Conservation (phyloP, 352 stramenopile genomes). For the Phytophthora pseudosyringae region DNA sequence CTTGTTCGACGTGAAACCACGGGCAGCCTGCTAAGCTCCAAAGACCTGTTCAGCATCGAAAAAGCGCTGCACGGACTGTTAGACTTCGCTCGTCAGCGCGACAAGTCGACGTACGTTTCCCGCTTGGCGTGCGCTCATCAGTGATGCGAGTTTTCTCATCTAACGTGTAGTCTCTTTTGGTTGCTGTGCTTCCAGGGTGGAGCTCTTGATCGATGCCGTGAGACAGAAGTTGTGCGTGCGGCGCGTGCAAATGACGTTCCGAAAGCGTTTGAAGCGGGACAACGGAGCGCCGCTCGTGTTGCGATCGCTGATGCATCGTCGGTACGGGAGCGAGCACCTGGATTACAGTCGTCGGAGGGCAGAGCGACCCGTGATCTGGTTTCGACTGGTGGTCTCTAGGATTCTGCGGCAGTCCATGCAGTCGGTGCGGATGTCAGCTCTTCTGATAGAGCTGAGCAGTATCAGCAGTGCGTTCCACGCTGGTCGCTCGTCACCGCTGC, state of each 20-base stretch:
- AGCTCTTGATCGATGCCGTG: slow-evolving; percentile 74
- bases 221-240: slow-evolving; percentile 75
- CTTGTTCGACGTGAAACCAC: slow-evolving; percentile 65
- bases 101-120: slow-evolving; percentile 58
- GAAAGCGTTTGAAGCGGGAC: slow-evolving; percentile 66
- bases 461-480: slow-evolving; percentile 47
- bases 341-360: slow-evolving; percentile 42
- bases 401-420: slow-evolving; percentile 57
- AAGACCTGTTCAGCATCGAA: slow-evolving; percentile 64
- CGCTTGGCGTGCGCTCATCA: background rate
- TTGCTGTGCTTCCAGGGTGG: slow-evolving; percentile 30
- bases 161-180: background rate
- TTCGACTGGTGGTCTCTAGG: slow-evolving; percentile 63
- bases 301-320: slow-evolving; percentile 71
- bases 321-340: slow-evolving; percentile 49
- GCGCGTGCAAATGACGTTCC: slow-evolving; percentile 76
- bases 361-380: slow-evolving; percentile 61
- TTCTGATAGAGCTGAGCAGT: slow-evolving; percentile 57
- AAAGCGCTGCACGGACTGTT: slow-evolving; percentile 64
- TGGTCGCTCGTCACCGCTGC: slow-evolving; percentile 18
- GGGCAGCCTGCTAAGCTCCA: slow-evolving; percentile 60
- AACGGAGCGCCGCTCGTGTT: slow-evolving; percentile 75
- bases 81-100: slow-evolving; percentile 68
- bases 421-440: slow-evolving; percentile 26
- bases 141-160: background rate